phyloP scores from a whole-genome alignment of 2,329 filamentous ascomycete genomes.

The Tolypocladium paradoxum region DNA sequence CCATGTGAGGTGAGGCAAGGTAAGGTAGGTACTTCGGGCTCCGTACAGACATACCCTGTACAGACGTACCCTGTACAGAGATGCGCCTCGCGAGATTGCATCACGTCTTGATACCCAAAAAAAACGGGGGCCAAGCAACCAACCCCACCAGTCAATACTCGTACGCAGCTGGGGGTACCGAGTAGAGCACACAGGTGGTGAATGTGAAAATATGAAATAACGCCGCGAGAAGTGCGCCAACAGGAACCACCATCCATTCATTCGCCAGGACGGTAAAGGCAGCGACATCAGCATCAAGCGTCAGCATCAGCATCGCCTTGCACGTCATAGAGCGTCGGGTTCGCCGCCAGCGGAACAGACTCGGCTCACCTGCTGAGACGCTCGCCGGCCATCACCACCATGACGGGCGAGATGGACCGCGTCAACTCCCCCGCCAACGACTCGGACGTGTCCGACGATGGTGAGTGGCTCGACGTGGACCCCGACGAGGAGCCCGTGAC shows the following conservation, averaged over 20 bases:
- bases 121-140: not conserved
- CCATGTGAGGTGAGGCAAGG: no score
- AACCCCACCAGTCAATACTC: not conserved
- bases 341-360: no score
- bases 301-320: not conserved
- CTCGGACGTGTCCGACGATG: conserved; percentile 24
- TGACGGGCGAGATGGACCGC: conserved; percentile 6
- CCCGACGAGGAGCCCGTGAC: conserved; percentile 51
- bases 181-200: not conserved
- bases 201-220: not conserved
- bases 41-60: not conserved
- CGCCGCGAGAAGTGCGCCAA: not conserved
- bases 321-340: no score
- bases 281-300: not conserved
- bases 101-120: not conserved
- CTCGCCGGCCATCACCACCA: not conserved
- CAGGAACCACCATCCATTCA: no score
- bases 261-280: not conserved
- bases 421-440: not conserved
- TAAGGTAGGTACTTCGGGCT: not conserved
- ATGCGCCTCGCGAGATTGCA: not conserved
- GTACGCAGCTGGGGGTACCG: not conserved
- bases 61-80: not conserved
- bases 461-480: conserved; percentile 45
- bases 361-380: no score